These are phyloP conservation scores for Gardenia jasminoides DNA, from an alignment of 257 asterid genomes.

Conservation along the genomic window DNA sequence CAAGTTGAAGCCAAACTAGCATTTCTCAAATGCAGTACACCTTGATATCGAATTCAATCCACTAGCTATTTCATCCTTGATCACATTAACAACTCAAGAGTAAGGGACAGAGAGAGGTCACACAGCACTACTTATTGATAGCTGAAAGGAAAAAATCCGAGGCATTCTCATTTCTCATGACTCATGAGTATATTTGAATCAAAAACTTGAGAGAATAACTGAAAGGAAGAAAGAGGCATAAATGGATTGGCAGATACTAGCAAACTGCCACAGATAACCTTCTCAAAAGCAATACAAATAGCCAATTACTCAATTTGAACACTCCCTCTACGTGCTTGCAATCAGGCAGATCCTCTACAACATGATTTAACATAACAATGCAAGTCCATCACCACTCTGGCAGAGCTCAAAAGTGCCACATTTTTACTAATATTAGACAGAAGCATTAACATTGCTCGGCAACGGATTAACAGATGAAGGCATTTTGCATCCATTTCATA, in stretches of 20 bases:
- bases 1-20: not conserved
- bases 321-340: too few species aligned
- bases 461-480: not conserved
- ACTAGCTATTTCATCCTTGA: not conserved
- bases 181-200: not conserved
- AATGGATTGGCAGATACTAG: not conserved
- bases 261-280: not conserved
- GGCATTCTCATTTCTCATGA: not conserved
- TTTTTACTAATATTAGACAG: not conserved
- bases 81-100: not conserved
- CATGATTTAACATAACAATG: not conserved
- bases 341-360: not conserved
- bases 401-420: not conserved
- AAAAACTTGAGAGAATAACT: not conserved
- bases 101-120: not conserved
- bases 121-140: not conserved
- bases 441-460: not conserved
- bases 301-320: not conserved
- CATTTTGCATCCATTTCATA: not conserved
- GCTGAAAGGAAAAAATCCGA: not conserved
- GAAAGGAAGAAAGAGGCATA: not conserved
- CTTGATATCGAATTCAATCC: not conserved
- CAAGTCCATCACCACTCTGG: not conserved
- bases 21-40: not conserved
- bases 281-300: not conserved